A percentile compares a stretch with the other conserved stretches of the same genome.
Conservation (phyloP, 2,329 filamentous ascomycete species). For the Thelonectria olida region DNA sequence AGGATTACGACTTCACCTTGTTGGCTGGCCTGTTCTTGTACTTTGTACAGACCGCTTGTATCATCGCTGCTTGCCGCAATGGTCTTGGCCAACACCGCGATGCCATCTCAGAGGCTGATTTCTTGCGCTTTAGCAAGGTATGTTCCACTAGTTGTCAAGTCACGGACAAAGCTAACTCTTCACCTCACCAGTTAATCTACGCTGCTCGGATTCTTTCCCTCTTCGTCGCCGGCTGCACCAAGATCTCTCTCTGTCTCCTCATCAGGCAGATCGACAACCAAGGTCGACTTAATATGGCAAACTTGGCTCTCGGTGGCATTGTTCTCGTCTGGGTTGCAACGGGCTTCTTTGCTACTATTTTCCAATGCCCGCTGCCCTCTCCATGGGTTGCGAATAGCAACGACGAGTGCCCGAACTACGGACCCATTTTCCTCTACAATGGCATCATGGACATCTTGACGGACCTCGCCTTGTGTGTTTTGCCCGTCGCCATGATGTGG, state of each 20-base stretch:
- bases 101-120: conserved; percentile 2
- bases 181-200: conserved; percentile 28
- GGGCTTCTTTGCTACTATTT: conserved; percentile 25
- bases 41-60: conserved; percentile 31
- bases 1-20: conserved; percentile 30
- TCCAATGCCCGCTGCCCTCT: conserved; percentile 29
- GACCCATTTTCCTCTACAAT: conserved; percentile 29
- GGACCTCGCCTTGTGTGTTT: conserved; percentile 23
- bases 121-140: conserved; percentile 31
- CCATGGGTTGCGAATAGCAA: conserved; percentile 26
- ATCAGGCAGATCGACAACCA: conserved; percentile 33
- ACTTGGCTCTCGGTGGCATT: conserved; percentile 19
- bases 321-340: conserved; percentile 22
- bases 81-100: conserved; percentile 27
- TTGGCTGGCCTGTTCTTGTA: conserved; percentile 21
- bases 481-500: conserved; percentile 39
- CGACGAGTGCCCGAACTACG: conserved; percentile 23
- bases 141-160: background rate
- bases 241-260: conserved; percentile 34
- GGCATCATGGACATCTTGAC: conserved; percentile 29
- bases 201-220: conserved; percentile 28
- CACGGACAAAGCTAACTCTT: conserved; percentile 2
- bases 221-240: conserved; percentile 29
- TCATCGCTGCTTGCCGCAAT: conserved; percentile 27
- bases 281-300: conserved; percentile 26